Conservation (phyloP, 164 flowering plant species). For the Dillenia suffruticosa region DNA sequence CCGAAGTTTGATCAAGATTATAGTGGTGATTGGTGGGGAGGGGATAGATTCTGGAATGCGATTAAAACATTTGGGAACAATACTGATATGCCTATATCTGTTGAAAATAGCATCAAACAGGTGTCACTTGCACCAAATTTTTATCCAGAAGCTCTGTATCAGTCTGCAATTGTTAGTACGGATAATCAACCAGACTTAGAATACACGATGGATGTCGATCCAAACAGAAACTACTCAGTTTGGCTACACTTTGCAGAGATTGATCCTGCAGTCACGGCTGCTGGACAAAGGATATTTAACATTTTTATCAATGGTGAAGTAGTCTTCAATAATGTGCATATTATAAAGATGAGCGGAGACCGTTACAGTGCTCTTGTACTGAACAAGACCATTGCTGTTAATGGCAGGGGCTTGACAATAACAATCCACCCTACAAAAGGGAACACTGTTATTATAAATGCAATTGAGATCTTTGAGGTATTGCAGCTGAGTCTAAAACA, state of each 20-base stretch:
- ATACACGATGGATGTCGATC: conserved; percentile 78
- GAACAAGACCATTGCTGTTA: conserved; percentile 72
- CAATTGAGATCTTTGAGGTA: conserved; percentile 89
- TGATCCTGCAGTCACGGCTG: conserved; percentile 44
- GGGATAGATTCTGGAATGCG: conserved; percentile 83
- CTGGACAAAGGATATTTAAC: conserved; percentile 81
- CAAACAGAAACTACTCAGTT: conserved; percentile 81
- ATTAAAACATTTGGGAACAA: conserved; percentile 44
- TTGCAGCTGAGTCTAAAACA: conserved; percentile 66
- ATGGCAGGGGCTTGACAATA: conserved; percentile 75
- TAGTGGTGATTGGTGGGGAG: conserved; percentile 78
- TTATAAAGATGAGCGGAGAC: conserved; percentile 58
- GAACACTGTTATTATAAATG: conserved; percentile 60
- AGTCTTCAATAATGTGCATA: conserved; percentile 64
- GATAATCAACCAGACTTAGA: conserved; percentile 55
- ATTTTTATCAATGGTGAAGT: conserved; percentile 78
- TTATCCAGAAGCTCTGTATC: conserved; percentile 79
- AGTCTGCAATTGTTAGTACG: conserved; percentile 65
- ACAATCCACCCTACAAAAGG: conserved; percentile 65
- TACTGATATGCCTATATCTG: conserved; percentile 43
- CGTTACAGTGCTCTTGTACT: conserved; percentile 65
- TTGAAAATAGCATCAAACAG: conserved; percentile 39
- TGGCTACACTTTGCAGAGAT: conserved; percentile 99
- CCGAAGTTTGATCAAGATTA: conserved; percentile 75
- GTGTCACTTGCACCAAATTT: conserved; percentile 73